Evolutionary conservation across 371 early-diverging fungal genomes (phyloP).

Genomic region (Mucor indicus): DNA sequence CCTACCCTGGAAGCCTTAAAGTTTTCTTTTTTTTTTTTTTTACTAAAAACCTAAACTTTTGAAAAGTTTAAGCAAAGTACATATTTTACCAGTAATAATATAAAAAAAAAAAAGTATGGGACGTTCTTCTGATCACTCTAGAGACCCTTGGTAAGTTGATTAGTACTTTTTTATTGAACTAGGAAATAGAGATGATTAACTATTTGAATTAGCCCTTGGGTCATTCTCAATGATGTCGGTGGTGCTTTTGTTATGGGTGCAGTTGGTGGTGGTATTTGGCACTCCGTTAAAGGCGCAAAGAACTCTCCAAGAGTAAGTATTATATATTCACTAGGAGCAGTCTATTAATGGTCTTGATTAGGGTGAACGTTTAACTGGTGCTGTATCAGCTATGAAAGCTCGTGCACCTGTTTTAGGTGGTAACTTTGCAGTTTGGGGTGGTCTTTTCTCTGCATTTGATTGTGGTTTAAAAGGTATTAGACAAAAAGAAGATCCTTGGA

Average conservation of each 20-base stretch:
- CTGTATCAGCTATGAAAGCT: conserved; percentile 86
- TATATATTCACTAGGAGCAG: too few species aligned
- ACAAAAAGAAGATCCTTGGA: conserved; percentile 97
- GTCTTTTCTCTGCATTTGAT: conserved; percentile 94
- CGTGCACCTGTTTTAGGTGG: conserved; percentile 95
- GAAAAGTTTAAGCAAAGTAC: background rate
- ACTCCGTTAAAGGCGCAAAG: conserved; percentile 94
- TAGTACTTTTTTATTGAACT: background rate
- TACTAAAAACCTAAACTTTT: background rate
- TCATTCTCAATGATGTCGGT: conserved; percentile 94
- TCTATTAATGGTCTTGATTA: conserved; percentile 28
- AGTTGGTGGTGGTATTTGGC: conserved; percentile 94
- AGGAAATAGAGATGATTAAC: too few species aligned
- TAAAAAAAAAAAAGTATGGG: conserved; percentile 25
- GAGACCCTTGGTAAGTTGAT: conserved; percentile 48
- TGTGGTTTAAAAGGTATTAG: conserved; percentile 89
- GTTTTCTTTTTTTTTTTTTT: conserved; percentile 1
- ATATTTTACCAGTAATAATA: background rate
- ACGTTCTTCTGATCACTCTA: conserved; percentile 45
- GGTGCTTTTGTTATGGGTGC: conserved; percentile 97
- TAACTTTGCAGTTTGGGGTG: conserved; percentile 98
- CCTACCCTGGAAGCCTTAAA: conserved; percentile 19
- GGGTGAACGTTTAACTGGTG: conserved; percentile 89
- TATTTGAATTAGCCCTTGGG: conserved; percentile 75
- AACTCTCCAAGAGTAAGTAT: conserved; percentile 86